Base-by-base conservation (phyloP, 441 rosid genomes). In the Dalechampia spathulata region DNA sequence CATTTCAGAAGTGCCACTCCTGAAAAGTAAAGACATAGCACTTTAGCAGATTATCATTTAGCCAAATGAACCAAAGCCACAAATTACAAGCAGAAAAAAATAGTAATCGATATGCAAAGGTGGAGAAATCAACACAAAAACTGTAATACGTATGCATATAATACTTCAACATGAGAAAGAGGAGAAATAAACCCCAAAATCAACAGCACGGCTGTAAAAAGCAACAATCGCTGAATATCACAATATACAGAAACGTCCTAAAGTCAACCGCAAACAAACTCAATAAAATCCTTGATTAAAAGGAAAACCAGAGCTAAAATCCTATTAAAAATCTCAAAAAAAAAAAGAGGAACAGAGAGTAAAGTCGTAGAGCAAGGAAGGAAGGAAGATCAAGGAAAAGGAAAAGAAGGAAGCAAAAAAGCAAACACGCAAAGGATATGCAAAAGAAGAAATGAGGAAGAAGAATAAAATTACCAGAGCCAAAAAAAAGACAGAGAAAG, bases 1-100 rank as follows among this genome's bases (percentile, higher is more conserved):
- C 76, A 66, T 66, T 58, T 73, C 67, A 72, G 60, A 44, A 65
- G 73, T 57, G 80, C 74, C 74, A 65, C 68, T 72, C 60, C 67
- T 60, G 56, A 32, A 50, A 38, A 32, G 16, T 13, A 58, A 16
- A 39, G 17, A 46, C n/a, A 46, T 6, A 22, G 49, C 25, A 36
- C 21, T 19, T 19, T 51, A 22, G 22, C 28, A 2, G 19, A 38
- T 17, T 13, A 49, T 22, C 5, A 6, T 13, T 27, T 12, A 14
- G 38, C 1, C 45, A 16, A 13, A 60, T 13, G 15, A 25, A 42
- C 14, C 15, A 46, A 7, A 34, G 5, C 30, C 37, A 38, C 26
- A 22, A 39, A 1, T 39, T 15, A 17, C 6, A 15, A 15, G 7
- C 19, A 14, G 41, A 0, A 20, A n/a, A 0, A 14, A 12, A n/a